Evolutionary conservation across 768 basidiomycete species (phyloP).

Genomic region (Pluteus cervinus): DNA sequence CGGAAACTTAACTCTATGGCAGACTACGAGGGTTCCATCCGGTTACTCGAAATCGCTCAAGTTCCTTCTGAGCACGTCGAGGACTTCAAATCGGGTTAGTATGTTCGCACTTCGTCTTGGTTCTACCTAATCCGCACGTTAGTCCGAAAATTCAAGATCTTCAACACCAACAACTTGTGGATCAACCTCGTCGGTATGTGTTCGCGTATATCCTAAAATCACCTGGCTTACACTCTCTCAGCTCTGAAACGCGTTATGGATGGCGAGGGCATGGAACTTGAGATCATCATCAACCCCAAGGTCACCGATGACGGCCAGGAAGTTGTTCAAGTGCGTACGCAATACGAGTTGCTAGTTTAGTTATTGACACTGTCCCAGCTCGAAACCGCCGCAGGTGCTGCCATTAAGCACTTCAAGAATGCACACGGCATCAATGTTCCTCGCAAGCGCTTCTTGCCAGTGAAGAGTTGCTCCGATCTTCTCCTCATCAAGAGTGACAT

Average conservation of each 20-base stretch:
- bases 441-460: constrained; percentile 88
- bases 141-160: constrained; percentile 91
- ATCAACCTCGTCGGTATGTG: constrained; percentile 65
- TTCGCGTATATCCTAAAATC: constrained; percentile 1
- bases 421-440: constrained; percentile 95
- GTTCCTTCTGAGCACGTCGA: constrained; percentile 91
- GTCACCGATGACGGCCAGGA: constrained; percentile 79
- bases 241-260: constrained; percentile 92
- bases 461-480: constrained; percentile 83
- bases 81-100: constrained; percentile 80
- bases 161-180: constrained; percentile 85
- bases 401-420: constrained; percentile 89
- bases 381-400: constrained; percentile 91
- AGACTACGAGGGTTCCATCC: constrained; percentile 83
- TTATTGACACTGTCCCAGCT: constrained; percentile 37
- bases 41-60: constrained; percentile 91
- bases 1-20: constrained; percentile 4
- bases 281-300: constrained; percentile 94
- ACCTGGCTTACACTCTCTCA: constrained; percentile 16
- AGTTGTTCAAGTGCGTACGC: constrained; percentile 69
- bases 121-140: constrained; percentile 8
- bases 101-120: neutral
- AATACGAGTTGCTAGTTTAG: constrained; percentile 1
- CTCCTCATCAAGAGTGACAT: constrained; percentile 90
- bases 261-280: constrained; percentile 79